A percentile compares a stretch with the other conserved stretches of the same genome.
Conservation (phyloP, 2,329 filamentous ascomycete species). For the Colletotrichum costaricense region DNA sequence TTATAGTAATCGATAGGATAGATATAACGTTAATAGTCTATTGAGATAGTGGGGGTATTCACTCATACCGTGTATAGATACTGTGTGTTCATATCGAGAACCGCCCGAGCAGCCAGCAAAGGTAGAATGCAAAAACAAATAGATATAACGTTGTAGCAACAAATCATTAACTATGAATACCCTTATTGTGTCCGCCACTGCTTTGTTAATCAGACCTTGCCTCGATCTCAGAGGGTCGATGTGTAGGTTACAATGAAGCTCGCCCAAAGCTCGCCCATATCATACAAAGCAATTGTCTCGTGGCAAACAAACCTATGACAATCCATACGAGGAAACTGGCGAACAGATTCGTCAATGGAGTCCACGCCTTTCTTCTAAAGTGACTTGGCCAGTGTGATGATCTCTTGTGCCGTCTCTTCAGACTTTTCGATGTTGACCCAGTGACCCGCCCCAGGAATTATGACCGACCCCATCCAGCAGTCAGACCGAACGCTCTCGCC, state of each 20-base stretch:
- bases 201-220: neutral
- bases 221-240: neutral
- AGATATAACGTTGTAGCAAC: no score
- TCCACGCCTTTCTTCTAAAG: neutral
- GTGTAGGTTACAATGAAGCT: neutral
- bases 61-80: no score
- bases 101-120: no score
- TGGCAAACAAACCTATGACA: neutral
- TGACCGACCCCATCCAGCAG: constrained; percentile 62
- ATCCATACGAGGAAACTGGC: neutral
- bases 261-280: neutral
- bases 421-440: constrained; percentile 78
- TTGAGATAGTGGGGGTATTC: no score
- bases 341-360: accelerated
- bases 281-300: neutral
- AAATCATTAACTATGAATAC: no score
- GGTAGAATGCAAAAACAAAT: no score
- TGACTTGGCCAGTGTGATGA: neutral
- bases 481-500: constrained; percentile 53
- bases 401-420: constrained; percentile 41
- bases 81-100: no score
- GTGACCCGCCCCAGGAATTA: constrained; percentile 73
- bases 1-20: no score
- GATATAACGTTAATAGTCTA: no score
- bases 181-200: neutral